Percentiles rank a stretch among this genome's conserved stretches.
These are phyloP conservation scores for Ambrosia trifida DNA, from an alignment of 129 eudicot genomes.

Conservation along the genomic window DNA sequence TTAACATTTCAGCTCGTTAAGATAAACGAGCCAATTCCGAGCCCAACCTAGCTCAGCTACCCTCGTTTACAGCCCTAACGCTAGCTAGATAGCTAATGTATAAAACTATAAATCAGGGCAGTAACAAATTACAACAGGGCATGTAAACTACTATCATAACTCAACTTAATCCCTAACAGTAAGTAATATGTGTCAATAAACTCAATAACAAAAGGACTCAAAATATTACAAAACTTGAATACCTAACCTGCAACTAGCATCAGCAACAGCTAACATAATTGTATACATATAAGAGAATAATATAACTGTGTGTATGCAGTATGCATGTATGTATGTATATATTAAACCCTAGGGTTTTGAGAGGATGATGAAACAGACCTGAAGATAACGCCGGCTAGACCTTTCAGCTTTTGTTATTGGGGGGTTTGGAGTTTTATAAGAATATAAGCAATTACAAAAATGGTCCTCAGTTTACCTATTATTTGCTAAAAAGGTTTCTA, in stretches of 20 bases:
- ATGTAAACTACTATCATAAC: neutral
- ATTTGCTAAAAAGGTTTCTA: neutral
- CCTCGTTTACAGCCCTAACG: too few relatives aligned
- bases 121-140: too few relatives aligned
- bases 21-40: too few relatives aligned
- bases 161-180: neutral
- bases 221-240: neutral
- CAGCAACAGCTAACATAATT: neutral
- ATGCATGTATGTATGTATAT: neutral
- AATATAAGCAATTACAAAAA: neutral
- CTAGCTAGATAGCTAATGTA: too few relatives aligned
- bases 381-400: neutral
- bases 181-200: neutral
- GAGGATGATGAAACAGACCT: neutral
- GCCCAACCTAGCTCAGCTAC: too few relatives aligned
- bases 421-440: neutral
- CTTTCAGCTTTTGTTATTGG: neutral
- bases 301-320: neutral
- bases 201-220: neutral
- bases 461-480: neutral
- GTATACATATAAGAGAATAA: neutral
- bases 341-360: constrained; percentile 7
- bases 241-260: neutral
- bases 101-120: too few relatives aligned
- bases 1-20: too few relatives aligned